These are phyloP conservation scores for Plenodomus tracheiphilus DNA, from an alignment of 2,329 filamentous ascomycete species.

Conservation along the genomic window DNA sequence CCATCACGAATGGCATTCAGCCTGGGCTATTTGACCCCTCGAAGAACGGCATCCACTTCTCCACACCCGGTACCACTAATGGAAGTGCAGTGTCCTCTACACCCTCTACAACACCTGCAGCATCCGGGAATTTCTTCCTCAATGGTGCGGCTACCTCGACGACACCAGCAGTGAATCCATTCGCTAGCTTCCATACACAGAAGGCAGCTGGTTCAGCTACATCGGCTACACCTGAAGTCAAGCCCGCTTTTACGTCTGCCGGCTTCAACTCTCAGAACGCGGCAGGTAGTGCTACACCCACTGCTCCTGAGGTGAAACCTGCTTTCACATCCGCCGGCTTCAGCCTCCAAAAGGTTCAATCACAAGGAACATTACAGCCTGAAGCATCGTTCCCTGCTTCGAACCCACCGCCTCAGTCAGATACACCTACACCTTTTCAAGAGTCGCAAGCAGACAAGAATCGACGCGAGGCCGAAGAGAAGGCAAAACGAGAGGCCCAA, in stretches of 20 bases:
- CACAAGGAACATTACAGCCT: constrained; percentile 4
- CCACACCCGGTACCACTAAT: constrained; percentile 4
- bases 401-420: constrained; percentile 13
- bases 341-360: constrained; percentile 1
- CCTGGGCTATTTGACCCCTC: constrained; percentile 35
- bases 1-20: constrained; percentile 5
- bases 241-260: constrained; percentile 9
- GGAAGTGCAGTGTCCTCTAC: neutral
- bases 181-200: neutral
- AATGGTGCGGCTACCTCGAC: neutral
- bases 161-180: neutral
- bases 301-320: constrained; percentile 6
- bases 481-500: constrained; percentile 10
- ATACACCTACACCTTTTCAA: constrained; percentile 11
- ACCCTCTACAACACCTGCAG: neutral
- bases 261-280: constrained; percentile 1
- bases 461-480: constrained; percentile 14
- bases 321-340: constrained; percentile 8
- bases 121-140: constrained; percentile 9
- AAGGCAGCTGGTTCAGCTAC: neutral
- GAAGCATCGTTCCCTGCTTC: constrained; percentile 18
- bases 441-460: constrained; percentile 16
- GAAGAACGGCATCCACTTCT: constrained; percentile 33
- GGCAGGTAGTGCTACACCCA: neutral
- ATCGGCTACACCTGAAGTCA: constrained; percentile 6